Evolutionary conservation across 2,329 filamentous ascomycete species (phyloP).

Genomic region (Pestalotiopsis fici): DNA sequence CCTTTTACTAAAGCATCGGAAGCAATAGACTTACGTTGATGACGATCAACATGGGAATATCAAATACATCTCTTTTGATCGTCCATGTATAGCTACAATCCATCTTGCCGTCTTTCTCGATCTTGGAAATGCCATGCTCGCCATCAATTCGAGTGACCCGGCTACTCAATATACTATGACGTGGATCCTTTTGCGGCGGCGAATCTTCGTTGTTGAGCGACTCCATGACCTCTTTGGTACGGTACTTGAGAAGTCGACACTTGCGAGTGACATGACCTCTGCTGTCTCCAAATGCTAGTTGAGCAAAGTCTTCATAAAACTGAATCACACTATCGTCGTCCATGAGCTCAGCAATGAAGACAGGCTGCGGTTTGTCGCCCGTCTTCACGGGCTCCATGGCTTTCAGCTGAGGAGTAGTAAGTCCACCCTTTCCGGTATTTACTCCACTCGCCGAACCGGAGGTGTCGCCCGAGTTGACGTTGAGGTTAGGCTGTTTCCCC

Average conservation of each 20-base stretch:
- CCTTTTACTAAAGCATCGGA: not conserved
- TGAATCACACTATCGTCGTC: slow-evolving; percentile 92
- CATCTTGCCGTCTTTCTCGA: slow-evolving; percentile 87
- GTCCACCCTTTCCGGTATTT: slow-evolving; percentile 40
- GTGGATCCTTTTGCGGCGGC: slow-evolving; percentile 46
- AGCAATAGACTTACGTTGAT: slow-evolving; percentile 77
- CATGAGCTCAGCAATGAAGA: slow-evolving; percentile 89
- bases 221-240: slow-evolving; percentile 64
- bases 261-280: slow-evolving; percentile 81
- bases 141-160: slow-evolving; percentile 66
- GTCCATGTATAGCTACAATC: slow-evolving; percentile 97
- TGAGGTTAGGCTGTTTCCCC: slow-evolving; percentile 84
- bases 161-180: slow-evolving; percentile 55
- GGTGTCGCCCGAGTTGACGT: slow-evolving; percentile 72
- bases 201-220: slow-evolving; percentile 34
- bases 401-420: slow-evolving; percentile 54
- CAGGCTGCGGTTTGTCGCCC: slow-evolving; percentile 66
- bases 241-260: slow-evolving; percentile 89
- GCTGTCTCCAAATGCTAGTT: slow-evolving; percentile 89
- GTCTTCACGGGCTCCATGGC: slow-evolving; percentile 41
- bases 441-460: slow-evolving; percentile 41
- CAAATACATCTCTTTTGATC: slow-evolving; percentile 94
- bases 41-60: slow-evolving; percentile 97
- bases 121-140: slow-evolving; percentile 77
- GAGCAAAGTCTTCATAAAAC: slow-evolving; percentile 94